phyloP scores from a whole-genome alignment of 148 eudicot genomes.

The Hydrangea macrophylla region DNA sequence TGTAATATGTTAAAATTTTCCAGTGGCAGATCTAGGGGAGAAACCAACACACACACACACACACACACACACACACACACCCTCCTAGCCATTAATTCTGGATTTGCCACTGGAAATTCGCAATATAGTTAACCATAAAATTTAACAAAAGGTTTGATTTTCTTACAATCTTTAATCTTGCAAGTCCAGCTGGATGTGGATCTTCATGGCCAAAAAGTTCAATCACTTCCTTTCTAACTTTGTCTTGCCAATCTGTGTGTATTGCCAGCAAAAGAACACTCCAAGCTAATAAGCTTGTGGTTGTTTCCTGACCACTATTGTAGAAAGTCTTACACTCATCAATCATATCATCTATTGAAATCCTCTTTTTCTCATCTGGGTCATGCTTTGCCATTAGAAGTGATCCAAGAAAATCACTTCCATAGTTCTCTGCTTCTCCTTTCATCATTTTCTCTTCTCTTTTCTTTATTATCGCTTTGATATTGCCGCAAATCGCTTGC shows the following conservation, averaged over 20 bases:
- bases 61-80: too few species aligned
- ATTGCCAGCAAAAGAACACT: not conserved
- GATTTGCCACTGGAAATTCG: too few species aligned
- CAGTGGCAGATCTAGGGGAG: too few species aligned
- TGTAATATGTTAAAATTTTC: too few species aligned
- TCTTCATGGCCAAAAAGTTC: slow-evolving; percentile 1
- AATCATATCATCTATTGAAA: not conserved
- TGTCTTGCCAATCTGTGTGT: slow-evolving; percentile 14
- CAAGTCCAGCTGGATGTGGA: slow-evolving; percentile 5
- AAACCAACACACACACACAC: too few species aligned
- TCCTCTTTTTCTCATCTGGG: not conserved
- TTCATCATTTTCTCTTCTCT: not conserved
- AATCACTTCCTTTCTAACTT: slow-evolving; percentile 8
- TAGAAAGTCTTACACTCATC: slow-evolving; percentile 15
- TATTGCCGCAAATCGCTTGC: not conserved
- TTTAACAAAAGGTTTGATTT: not conserved
- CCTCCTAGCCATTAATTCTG: too few species aligned
- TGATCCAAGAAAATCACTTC: slow-evolving; percentile 3
- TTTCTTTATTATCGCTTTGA: not conserved
- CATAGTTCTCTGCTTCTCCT: not conserved
- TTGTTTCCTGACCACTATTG: not conserved
- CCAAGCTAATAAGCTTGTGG: not conserved
- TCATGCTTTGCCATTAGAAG: not conserved
- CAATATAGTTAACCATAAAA: too few species aligned
- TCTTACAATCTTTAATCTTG: slow-evolving; percentile 10